Evolutionary conservation across 1,284 basidiomycete genomes (phyloP), one percentile per base, ranked within the genome.

Genomic region (Tetrapyrgos nigripes): DNA sequence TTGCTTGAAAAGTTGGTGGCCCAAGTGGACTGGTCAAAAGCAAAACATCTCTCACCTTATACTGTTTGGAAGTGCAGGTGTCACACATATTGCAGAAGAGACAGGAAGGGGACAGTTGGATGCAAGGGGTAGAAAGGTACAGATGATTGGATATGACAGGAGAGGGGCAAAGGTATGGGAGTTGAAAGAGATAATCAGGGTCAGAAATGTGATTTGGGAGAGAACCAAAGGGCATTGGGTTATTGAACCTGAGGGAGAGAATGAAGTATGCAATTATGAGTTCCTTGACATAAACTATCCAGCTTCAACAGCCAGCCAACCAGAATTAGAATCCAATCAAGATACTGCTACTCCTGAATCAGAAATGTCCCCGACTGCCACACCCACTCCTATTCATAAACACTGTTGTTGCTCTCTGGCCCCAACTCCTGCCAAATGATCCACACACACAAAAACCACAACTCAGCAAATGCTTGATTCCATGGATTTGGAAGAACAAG

Each of bases 111-210:
- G 26, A 21, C 44, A 53, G n/a, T 8, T 53, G 1, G 40, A 53
- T 5, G 37, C n/a, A 1, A 14, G 54, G 8, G 19, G 23, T 14
- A 49, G 48, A 1, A 48, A 55, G 24, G 17, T 26, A 21, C n/a
- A 37, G 27, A 14, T 55, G 10, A 31, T 55, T 19, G 54, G 54
- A 26, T 55, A 55, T 28, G 45, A 55, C 11, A 24, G 19, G 9
- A 5, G 14, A 26, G 47, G 47, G 4, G 44, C 4, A 11, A 21
- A 35, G 6, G 24, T 49, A 17, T 24, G 3, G 2, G 46, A 50
- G 3, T 19, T 28, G 2, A 3, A 33, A 27, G 46, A 33, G 9
- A 21, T 55, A 2, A 24, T 49, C 6, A 23, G 45, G 8, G 26
- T 24, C 4, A n/a, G 53, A 35, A 28, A 55, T 23, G 45, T 55